Evolutionary conservation across 2,329 filamentous ascomycete species (phyloP).

Genomic region (Alternaria ventricosa): DNA sequence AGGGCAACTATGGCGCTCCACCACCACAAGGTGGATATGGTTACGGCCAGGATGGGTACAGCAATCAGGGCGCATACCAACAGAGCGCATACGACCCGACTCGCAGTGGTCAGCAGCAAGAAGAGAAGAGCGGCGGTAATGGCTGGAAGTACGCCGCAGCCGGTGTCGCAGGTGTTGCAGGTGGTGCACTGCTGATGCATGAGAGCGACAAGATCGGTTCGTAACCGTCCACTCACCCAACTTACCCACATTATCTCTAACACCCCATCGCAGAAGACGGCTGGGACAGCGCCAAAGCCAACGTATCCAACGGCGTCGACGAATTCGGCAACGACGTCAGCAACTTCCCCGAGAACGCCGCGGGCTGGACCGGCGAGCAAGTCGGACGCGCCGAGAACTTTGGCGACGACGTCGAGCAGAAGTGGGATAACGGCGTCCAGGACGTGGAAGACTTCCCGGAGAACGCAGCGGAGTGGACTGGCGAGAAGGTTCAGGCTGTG

Average conservation of each 20-base stretch:
- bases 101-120: slow-evolving; percentile 19
- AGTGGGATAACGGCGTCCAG: slow-evolving; percentile 26
- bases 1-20: slow-evolving; percentile 21
- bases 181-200: slow-evolving; percentile 35
- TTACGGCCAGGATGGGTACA: slow-evolving; percentile 19
- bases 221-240: neutral
- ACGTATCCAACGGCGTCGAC: slow-evolving; percentile 16
- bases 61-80: slow-evolving; percentile 21
- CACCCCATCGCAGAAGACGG: slow-evolving; percentile 16
- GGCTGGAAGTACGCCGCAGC: slow-evolving; percentile 37
- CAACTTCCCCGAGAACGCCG: slow-evolving; percentile 32
- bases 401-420: slow-evolving; percentile 27
- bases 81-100: slow-evolving; percentile 26
- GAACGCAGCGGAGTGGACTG: slow-evolving; percentile 29
- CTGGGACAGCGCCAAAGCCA: slow-evolving; percentile 25
- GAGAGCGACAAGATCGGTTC: slow-evolving; percentile 33
- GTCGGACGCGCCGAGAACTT: slow-evolving; percentile 33
- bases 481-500: slow-evolving; percentile 32
- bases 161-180: slow-evolving; percentile 31
- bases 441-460: slow-evolving; percentile 34
- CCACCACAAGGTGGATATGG: slow-evolving; percentile 17
- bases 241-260: slow-evolving; percentile 2
- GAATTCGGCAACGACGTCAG: slow-evolving; percentile 25
- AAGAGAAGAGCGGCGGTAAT: slow-evolving; percentile 29
- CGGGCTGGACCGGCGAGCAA: slow-evolving; percentile 30